Percentiles rank a stretch among this genome's conserved stretches.
Evolutionary conservation across 805 yeast genomes (phyloP).

Genomic region (Teunomyces pallodes): DNA sequence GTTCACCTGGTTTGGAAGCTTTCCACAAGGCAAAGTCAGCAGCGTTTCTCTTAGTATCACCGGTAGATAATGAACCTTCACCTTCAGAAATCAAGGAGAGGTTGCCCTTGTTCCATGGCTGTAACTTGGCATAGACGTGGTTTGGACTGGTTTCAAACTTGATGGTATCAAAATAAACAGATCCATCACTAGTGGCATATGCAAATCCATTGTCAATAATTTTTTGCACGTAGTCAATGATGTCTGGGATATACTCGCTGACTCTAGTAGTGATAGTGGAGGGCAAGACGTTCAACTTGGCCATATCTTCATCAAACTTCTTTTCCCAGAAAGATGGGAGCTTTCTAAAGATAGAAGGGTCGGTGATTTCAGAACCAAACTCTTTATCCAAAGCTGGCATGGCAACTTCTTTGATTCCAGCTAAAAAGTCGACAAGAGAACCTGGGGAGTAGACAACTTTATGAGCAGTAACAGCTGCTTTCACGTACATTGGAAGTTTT

Average conservation of each 20-base stretch:
- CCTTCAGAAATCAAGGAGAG: slow-evolving; percentile 86
- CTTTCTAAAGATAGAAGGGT: slow-evolving; percentile 77
- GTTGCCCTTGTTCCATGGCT: slow-evolving; percentile 97
- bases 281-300: slow-evolving; percentile 74
- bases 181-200: slow-evolving; percentile 79
- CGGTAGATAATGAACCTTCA: slow-evolving; percentile 76
- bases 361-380: slow-evolving; percentile 73
- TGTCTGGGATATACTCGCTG: slow-evolving; percentile 93
- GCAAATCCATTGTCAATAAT: slow-evolving; percentile 83
- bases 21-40: slow-evolving; percentile 98
- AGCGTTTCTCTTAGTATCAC: slow-evolving; percentile 62
- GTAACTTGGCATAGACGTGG: slow-evolving; percentile 91
- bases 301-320: slow-evolving; percentile 84
- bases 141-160: slow-evolving; percentile 67
- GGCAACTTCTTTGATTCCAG: slow-evolving; percentile 66
- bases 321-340: slow-evolving; percentile 89
- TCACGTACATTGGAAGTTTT: slow-evolving; percentile 82
- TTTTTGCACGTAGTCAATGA: slow-evolving; percentile 69
- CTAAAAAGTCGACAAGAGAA: slow-evolving; percentile 40
- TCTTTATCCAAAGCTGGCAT: slow-evolving; percentile 70
- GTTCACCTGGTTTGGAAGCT: slow-evolving; percentile 95
- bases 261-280: slow-evolving; percentile 90
- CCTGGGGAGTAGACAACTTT: slow-evolving; percentile 36
- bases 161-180: slow-evolving; percentile 92
- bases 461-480: slow-evolving; percentile 56